Base-by-base conservation (phyloP, 225 moss, liverwort and hornwort genomes). In the Marchantia polymorpha region DNA sequence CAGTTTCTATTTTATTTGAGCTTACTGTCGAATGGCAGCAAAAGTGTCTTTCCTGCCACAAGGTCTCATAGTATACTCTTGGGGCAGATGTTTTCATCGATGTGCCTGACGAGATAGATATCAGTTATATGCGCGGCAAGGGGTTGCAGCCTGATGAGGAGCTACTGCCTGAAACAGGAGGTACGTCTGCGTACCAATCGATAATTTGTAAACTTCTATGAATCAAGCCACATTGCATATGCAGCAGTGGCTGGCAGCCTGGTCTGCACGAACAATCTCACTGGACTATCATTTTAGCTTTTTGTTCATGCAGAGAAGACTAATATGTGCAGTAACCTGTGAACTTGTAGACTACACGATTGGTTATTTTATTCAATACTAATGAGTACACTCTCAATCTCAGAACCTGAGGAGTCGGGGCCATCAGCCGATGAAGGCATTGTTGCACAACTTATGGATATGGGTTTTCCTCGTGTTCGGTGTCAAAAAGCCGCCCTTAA, bases 51-150 rank as follows among this genome's bases (percentile, higher is more conserved):
- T 71, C n/a, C 50, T 22, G n/a, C 17, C 23, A n/a, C n/a, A 49
- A 10, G 47, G 39, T 39, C 39, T 39, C 39, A 39, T 5, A 39
- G 39, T 39, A 50, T 71, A 12, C 53, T 6, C 23, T 29, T 67
- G 25, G 39, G 27, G 90, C 90, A 97, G 99, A 95, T 87, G 99
- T 99, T 77, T 99, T 99, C 74, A 86, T 99, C 53, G 95, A 99
- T 87, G 93, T 95, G 51, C 99, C 99, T 14, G 99, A 99, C 78
- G 93, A 95, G 83, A 90, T 99, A 71, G 95, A 99, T 76, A 93
- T 99, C 49, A 91, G 87, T 81, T 85, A 82, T 67, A 92, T 99
- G 92, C 93, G 92, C 39, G 92, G 91, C 61, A 89, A 73, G 52
- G 99, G 99, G 63, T 88, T 91, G 69, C 95, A 92, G 83, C 91